Conservation (phyloP, 2,329 filamentous ascomycete genomes). For the Seiridium unicorne region DNA sequence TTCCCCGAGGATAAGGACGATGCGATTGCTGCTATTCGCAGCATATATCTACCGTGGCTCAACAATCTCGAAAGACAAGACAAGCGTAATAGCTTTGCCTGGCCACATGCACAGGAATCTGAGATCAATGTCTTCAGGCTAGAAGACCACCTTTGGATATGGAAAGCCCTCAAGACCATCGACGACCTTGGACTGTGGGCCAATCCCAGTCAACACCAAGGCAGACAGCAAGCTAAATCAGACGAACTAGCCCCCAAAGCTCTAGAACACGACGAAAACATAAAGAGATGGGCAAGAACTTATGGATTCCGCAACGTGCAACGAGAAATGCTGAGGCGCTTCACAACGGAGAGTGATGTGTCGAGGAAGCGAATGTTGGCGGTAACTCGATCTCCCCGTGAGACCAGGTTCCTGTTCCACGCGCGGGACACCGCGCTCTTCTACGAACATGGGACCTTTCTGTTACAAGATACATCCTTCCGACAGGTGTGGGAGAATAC, state of each 20-base stretch:
- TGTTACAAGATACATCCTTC: not conserved
- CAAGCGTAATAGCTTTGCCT: constrained; percentile 3
- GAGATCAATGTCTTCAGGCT: constrained; percentile 10
- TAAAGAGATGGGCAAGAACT: not conserved
- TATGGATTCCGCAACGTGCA: constrained; percentile 2
- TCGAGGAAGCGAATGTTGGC: constrained; percentile 14
- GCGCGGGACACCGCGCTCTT: constrained; percentile 15
- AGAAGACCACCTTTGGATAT: constrained; percentile 16
- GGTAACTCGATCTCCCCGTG: constrained; percentile 12
- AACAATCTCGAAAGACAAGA: not conserved
- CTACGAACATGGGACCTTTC: not conserved
- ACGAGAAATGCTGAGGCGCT: constrained; percentile 6
- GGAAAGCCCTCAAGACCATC: constrained; percentile 11
- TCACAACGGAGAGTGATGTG: constrained; percentile 11
- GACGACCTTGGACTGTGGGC: not conserved
- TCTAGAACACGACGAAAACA: not conserved
- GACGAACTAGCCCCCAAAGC: not conserved
- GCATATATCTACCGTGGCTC: not conserved
- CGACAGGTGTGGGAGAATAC: constrained; percentile 12
- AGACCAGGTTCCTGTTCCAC: constrained; percentile 15
- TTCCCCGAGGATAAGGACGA: not conserved
- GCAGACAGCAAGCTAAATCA: no score
- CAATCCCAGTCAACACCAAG: not conserved
- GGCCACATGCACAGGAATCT: constrained; percentile 8
- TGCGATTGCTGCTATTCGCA: not conserved